Base-by-base conservation (phyloP, 208 protist genomes). In the Crithidia thermophila region DNA sequence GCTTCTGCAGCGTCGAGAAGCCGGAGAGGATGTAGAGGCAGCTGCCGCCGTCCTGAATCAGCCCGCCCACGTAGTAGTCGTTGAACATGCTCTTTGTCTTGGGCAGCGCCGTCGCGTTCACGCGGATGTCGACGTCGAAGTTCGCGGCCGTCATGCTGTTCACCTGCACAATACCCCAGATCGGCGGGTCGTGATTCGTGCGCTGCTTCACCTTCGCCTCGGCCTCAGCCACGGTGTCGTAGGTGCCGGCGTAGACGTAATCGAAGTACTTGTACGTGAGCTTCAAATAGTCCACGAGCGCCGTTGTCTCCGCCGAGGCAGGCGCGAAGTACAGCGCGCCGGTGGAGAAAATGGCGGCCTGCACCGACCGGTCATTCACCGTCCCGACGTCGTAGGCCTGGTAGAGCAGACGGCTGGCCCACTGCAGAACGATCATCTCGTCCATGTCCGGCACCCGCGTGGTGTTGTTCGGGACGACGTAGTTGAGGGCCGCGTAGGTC, bases 321-420 rank as follows among this genome's bases (percentile, higher is more conserved):
- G 85, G 85, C 1, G 79, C 47, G 20, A 91, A 79, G 68, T 79
- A 87, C 18, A 91, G 72, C 27, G 31, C 64, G 31, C 85, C 85
- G 8, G 67, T 76, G 43, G 69, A 82, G 28, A 73, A 72, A 40
- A 88, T 81, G 34, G 77, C 67, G 14, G 64, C 43, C 14, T 57
- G 64, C 16, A 61, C 27, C 13, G 58, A 77, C 39, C 57, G 68
- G 33, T 70, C 67, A 14, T 34, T 47, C 20, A 76, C 45, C 18
- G 28, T 59, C 42, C 66, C 36, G 31, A 72, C 23, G 51, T 59
- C 70, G 25, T 60, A 39, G 16, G 23, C 23, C 20, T 75, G 52
- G 63, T 79, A 78, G 10, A 87, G 23, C 10, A 85, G 58, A 14
- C 79, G 73, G 28, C 46, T 67, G 33, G 72, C 34, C 84, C 84